Evolutionary conservation across 495 filamentous ascomycete genomes (phyloP), one percentile per base, ranked within the genome.

Genomic region (Penicillium canariense): DNA sequence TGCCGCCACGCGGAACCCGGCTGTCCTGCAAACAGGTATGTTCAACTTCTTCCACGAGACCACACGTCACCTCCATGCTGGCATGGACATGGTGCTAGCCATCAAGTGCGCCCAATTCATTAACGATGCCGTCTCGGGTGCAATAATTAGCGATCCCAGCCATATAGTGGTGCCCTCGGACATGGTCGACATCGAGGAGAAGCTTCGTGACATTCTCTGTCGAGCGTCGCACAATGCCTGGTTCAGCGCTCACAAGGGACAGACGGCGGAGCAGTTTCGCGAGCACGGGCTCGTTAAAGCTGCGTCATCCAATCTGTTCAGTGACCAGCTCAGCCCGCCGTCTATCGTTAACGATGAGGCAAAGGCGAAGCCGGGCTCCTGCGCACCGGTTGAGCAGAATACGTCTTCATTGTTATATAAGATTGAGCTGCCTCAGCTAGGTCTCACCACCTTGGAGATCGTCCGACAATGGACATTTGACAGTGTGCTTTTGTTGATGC

Each of bases 31-130:
- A 2, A 23, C 28, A 0, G 65, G 65, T 4, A 28, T 68, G 7
- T 30, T 68, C 20, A 36, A 42, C 3, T 48, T 56, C 27, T 56
- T 61, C 32, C 51, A 46, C 2, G 42, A 61, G 20, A 55, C 34
- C 11, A 47, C 27, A 5, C 38, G 40, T n/a, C 25, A 27, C n/a
- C 34, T 65, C 8, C 53, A 48, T 1, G 31, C 65, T 0, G 71
- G 70, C 0, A 53, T 77, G 56, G 74, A 77, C 39, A 51, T 74
- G 14, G 61, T 73, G 8, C 61, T 77, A 27, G 58, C 46, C 5
- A 66, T 73, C 25, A 48, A 65, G n/a, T 71, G 65, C 23, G 58
- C 64, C 17, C 71, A 74, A 45, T 75, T 70, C 49, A 40, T 73
- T 2, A 23, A 60, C 9, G 74, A 77, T 11, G 25, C 43, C 18